Percentiles rank a stretch among this genome's conserved stretches.
Evolutionary conservation across 202 grass and related monocot genomes (phyloP).

Genomic region (Bolboschoenoplectus hybrid): DNA sequence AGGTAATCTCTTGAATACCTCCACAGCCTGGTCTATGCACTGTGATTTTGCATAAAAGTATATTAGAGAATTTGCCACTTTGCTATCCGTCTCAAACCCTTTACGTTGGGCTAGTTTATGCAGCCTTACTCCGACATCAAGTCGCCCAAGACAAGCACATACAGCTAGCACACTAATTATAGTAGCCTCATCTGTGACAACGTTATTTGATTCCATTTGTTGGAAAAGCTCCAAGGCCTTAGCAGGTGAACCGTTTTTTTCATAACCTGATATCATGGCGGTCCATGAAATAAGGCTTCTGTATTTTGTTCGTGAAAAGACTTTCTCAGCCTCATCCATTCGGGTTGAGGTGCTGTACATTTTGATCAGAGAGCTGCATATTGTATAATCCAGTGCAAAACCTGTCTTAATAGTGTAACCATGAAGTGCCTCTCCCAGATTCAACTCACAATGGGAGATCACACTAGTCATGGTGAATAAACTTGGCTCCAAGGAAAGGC

Average conservation of each 20-base stretch:
- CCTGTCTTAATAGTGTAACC: constrained; percentile 73
- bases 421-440: constrained; percentile 74
- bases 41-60: constrained; percentile 89
- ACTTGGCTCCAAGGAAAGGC: constrained; percentile 70
- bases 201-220: constrained; percentile 66
- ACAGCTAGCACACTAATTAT: constrained; percentile 70
- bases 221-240: constrained; percentile 82
- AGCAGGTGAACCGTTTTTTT: constrained; percentile 68
- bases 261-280: constrained; percentile 91
- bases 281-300: constrained; percentile 88
- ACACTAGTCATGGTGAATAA: constrained; percentile 86
- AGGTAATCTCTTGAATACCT: constrained; percentile 72
- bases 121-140: constrained; percentile 77
- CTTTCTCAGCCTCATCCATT: constrained; percentile 57
- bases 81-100: constrained; percentile 50
- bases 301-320: constrained; percentile 68
- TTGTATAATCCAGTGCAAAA: constrained; percentile 61
- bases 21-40: constrained; percentile 77
- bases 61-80: constrained; percentile 67
- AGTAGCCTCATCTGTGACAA: constrained; percentile 67
- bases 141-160: constrained; percentile 63
- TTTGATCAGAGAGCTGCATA: constrained; percentile 79
- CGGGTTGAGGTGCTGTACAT: constrained; percentile 68
- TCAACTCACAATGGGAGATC: constrained; percentile 50
- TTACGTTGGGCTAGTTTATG: constrained; percentile 62